Percentiles rank a stretch among this genome's conserved stretches.
phyloP scores from a whole-genome alignment of 345 rosid genomes.

The Chamaenerion angustifolium region DNA sequence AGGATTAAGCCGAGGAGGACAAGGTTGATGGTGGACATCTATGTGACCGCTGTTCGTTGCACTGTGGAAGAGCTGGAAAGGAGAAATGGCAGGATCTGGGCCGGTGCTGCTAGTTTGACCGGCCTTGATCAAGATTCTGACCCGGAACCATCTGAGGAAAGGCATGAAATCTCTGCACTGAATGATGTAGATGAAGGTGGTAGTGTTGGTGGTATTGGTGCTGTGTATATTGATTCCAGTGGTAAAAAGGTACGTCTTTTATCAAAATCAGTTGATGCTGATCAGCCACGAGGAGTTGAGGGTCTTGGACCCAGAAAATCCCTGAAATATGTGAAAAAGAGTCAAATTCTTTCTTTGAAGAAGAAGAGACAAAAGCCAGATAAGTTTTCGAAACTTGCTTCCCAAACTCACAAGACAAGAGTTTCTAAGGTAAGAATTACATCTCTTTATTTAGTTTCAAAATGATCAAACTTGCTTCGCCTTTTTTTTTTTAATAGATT shows the following conservation, averaged over 20 bases:
- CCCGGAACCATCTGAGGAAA: conserved; percentile 18
- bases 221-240: conserved; percentile 77
- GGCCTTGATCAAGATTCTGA: conserved; percentile 29
- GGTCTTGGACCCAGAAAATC: conserved; percentile 24
- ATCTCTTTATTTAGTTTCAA: no score
- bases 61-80: conserved; percentile 85
- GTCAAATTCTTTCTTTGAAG: conserved; percentile 29
- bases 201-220: conserved; percentile 49
- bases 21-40: conserved; percentile 72
- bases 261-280: conserved; percentile 41
- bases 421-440: background rate
- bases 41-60: conserved; percentile 45
- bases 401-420: conserved; percentile 30
- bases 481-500: no score
- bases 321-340: conserved; percentile 26
- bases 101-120: conserved; percentile 18
- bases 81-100: conserved; percentile 74
- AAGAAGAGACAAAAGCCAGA: conserved; percentile 38
- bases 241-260: conserved; percentile 79
- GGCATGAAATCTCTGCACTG: conserved; percentile 17
- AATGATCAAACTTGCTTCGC: no score
- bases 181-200: conserved; percentile 42
- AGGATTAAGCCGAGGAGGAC: conserved; percentile 66
- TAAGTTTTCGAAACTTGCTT: conserved; percentile 39
- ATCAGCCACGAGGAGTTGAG: conserved; percentile 19